Evolutionary conservation across 176 grass and related monocot species (phyloP).

Genomic region (Ensete glaucum): DNA sequence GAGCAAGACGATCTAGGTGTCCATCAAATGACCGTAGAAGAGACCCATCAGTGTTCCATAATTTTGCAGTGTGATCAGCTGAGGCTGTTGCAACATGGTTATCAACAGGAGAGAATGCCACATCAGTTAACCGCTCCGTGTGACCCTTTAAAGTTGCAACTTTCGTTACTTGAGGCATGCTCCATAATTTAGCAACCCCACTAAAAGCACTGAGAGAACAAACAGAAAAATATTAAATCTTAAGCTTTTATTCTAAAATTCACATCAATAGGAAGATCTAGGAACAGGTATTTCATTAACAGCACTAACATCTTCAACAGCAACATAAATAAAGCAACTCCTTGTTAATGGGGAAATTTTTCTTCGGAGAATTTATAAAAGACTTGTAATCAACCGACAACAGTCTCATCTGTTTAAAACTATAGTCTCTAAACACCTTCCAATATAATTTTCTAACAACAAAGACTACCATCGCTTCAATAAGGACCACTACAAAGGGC

Average conservation of each 20-base stretch:
- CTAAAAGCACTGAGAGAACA: slow-evolving; percentile 62
- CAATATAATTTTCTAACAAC: no score
- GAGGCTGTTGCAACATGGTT: slow-evolving; percentile 66
- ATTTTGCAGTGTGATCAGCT: slow-evolving; percentile 80
- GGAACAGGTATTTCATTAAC: not conserved
- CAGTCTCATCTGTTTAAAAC: no score
- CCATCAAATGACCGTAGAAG: slow-evolving; percentile 80
- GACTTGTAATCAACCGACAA: no score
- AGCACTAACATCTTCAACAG: no score
- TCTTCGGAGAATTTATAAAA: no score
- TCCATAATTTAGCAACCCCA: slow-evolving; percentile 82
- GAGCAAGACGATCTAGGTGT: slow-evolving; percentile 83
- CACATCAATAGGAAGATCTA: slow-evolving; percentile 20
- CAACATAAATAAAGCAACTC: no score
- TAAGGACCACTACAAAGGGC: no score
- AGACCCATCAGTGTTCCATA: slow-evolving; percentile 67
- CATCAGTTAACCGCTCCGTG: slow-evolving; percentile 88
- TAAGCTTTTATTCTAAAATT: not conserved
- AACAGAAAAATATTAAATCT: slow-evolving; percentile 23
- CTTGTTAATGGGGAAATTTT: no score
- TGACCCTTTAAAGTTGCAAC: slow-evolving; percentile 71
- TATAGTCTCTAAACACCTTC: no score
- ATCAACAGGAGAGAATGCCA: slow-evolving; percentile 73
- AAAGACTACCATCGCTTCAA: no score
- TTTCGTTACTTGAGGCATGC: slow-evolving; percentile 82